Evolutionary conservation across 805 yeast species (phyloP).

Genomic region (Starmerella riodocensis): DNA sequence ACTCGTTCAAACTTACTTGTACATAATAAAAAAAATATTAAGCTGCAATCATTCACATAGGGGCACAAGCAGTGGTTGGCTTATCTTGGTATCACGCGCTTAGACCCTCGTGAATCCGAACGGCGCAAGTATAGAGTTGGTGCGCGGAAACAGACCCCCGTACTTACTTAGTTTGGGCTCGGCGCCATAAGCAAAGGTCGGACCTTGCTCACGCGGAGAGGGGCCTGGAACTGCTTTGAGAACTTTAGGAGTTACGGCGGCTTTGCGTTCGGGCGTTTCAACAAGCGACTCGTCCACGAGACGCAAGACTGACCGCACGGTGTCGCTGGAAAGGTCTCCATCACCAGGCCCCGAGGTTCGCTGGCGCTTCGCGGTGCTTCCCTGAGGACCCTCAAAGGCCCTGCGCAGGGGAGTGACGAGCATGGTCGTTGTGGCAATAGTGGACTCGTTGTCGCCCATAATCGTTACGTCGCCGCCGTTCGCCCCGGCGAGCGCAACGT

Average conservation of each 20-base stretch:
- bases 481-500: not conserved
- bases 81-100: not conserved
- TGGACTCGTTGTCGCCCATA: not conserved
- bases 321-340: conserved; percentile 16
- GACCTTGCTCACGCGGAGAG: conserved; percentile 19
- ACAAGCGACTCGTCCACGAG: conserved; percentile 29
- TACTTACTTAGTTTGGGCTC: conserved; percentile 1
- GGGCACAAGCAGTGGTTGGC: not conserved
- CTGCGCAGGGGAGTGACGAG: conserved; percentile 12
- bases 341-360: conserved; percentile 8
- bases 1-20: no score
- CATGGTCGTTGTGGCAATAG: not conserved
- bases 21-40: no score
- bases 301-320: conserved; percentile 23
- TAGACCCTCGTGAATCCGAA: conserved; percentile 8
- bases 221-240: conserved; percentile 22
- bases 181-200: conserved; percentile 19
- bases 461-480: not conserved
- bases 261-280: conserved; percentile 25
- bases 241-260: conserved; percentile 16
- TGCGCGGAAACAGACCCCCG: conserved; percentile 9
- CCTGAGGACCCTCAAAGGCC: conserved; percentile 4
- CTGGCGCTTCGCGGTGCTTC: conserved; percentile 14
- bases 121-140: not conserved
- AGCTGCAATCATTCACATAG: no score